Base-by-base conservation (phyloP, 2,329 filamentous ascomycete genomes). In the Phaeomoniella chlamydospora region DNA sequence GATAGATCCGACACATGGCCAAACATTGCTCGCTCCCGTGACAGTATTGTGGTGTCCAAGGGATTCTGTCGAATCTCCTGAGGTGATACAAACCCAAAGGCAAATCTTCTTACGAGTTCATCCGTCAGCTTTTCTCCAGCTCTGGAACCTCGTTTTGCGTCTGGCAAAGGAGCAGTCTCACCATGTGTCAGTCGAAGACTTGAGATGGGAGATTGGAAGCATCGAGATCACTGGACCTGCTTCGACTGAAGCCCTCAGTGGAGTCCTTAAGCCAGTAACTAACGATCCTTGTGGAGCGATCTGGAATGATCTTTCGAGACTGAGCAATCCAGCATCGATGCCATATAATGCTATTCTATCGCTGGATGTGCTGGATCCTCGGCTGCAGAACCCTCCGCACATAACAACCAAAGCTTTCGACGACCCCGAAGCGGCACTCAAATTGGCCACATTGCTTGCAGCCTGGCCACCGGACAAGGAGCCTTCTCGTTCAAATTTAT, bases 341-440 rank as follows among this genome's bases (percentile, higher is more conserved):
- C 84, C 87, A 3, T 53, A 64, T 13, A 78, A 81, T 36, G 69
- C 79, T 2, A 53, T 90, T 3, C 61, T 96, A 3, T 67, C 72
- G 0, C 90, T 96, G 52, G 67, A 74, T 2, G 64, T 81, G 3
- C 68, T 75, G 36, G 90, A 98, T 51, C 86, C 88, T 18, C 77
- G 88, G 5, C 67, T 96, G 12, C 68, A 71, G 39, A 80, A 86
- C 51, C 87, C 87, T 6, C 80, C 82, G 2, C 68, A 69, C 35
- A 46, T 50, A 16, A 49, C 54, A 45, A 53, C 51, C 37, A 45
- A 56, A 15, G 14, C 36, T 12, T 51, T 56, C 35, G 51, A 58
- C 17, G 49, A 57, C 15, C 41, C 52, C 3, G 47, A 44, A 29
- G 46, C 43, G 2, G 53, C 57, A 29, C 44, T 55, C 18, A 48